Base-by-base conservation (phyloP, 257 asterid genomes). In the Avicennia marina region DNA sequence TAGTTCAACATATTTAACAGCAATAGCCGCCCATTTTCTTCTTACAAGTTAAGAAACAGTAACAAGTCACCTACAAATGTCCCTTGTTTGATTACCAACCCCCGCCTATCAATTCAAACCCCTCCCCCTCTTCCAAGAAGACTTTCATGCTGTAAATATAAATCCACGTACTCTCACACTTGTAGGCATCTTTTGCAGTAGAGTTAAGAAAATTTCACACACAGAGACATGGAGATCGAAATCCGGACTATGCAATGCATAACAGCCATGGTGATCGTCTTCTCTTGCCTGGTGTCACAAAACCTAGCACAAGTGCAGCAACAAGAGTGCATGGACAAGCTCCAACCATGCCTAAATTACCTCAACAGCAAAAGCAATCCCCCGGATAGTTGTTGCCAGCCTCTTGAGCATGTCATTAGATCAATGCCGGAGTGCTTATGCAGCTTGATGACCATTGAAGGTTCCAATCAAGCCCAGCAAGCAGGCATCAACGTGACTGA, bases 371-470 rank as follows among this genome's bases (percentile, higher is more conserved):
- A 68, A 7, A 58, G 58, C 2, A 64, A 65, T 9, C 96, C 95
- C 0, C 86, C 95, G 0, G 72, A 76, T 0, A 86, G 83, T 16
- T 89, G 97, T 21, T 89, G 97, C 27, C 80, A 70, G 1, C 87
- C 86, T 8, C 70, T 89, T 47, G 72, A 67, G 6, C 34, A 60
- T 5, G 74, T 89, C 11, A 84, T 89, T 9, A 65, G 68, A 19
- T 69, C 74, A 2, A 72, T 80, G 75, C 97, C 97, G 0, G 97
- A 84, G 57, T 86, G 97, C 58, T 52, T 89, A 52, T 89, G 97
- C 32, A 70, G 76, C 10, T 20, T 86, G 79, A 79, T 89, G 27
- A 89, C 78, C 60, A 69, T 81, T 21, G 56, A 67, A 6, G 97
- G 97, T 7, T 72, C 94, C 32, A 75, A 78, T 38, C 80, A 68